Conservation (phyloP, 257 asterid genomes). For the Cinchona pubescens region DNA sequence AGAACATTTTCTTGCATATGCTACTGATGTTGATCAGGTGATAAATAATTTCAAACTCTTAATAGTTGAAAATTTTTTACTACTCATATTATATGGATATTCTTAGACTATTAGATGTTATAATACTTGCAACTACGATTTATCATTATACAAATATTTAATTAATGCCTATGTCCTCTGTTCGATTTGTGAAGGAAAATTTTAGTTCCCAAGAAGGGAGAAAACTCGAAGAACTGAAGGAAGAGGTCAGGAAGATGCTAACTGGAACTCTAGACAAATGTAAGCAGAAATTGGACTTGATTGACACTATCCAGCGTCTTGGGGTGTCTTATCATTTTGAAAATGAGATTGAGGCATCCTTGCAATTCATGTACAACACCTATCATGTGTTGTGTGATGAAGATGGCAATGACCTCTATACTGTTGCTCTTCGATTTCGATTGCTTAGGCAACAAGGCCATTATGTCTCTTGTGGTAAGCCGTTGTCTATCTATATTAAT, state of each 20-base stretch:
- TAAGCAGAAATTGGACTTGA: background rate
- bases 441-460: slow-evolving; percentile 22
- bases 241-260: slow-evolving; percentile 6
- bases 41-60: background rate
- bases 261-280: background rate
- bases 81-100: no score
- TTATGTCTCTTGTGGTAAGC: slow-evolving; percentile 13
- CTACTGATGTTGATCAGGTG: background rate
- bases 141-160: no score
- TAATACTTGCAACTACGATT: no score
- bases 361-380: background rate
- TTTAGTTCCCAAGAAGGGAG: background rate
- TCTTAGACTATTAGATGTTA: no score
- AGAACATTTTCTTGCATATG: slow-evolving; percentile 20
- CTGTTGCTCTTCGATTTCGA: slow-evolving; percentile 23
- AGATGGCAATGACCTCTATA: slow-evolving; percentile 6
- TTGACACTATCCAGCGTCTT: slow-evolving; percentile 21
- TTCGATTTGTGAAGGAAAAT: slow-evolving; percentile 1
- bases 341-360: slow-evolving; percentile 10
- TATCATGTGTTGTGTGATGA: background rate
- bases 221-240: slow-evolving; percentile 3
- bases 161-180: no score
- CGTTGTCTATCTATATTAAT: no score
- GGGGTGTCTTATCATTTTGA: slow-evolving; percentile 32
- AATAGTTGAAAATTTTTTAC: no score